These are phyloP conservation scores for Limonium bicolor DNA, from an alignment of 148 eudicot species.

Conservation along the genomic window DNA sequence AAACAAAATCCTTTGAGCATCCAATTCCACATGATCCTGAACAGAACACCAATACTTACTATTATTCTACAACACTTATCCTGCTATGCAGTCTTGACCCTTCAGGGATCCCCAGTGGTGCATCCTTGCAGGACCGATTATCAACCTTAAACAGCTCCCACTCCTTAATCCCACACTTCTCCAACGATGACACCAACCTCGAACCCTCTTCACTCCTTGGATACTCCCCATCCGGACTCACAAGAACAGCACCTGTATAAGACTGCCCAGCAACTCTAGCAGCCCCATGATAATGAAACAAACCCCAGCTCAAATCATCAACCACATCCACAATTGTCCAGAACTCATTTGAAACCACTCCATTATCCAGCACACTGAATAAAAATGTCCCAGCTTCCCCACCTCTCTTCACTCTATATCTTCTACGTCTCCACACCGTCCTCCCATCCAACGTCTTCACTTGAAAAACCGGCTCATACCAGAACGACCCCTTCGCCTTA, in stretches of 20 bases:
- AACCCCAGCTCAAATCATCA: conserved; percentile 89
- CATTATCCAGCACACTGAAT: conserved; percentile 92
- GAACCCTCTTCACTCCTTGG: conserved; percentile 28
- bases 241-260: conserved; percentile 88
- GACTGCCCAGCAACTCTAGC: conserved; percentile 95
- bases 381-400: conserved; percentile 52
- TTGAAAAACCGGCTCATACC: conserved; percentile 96
- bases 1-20: no score
- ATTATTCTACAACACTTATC: conserved; percentile 19
- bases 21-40: background rate
- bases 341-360: conserved; percentile 86
- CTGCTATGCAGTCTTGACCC: conserved; percentile 63
- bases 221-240: conserved; percentile 62
- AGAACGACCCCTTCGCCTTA: conserved; percentile 82
- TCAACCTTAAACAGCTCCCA: conserved; percentile 86
- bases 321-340: conserved; percentile 93
- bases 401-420: conserved; percentile 73
- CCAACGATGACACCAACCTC: conserved; percentile 43
- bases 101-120: conserved; percentile 73
- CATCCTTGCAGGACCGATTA: conserved; percentile 59
- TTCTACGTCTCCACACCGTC: conserved; percentile 79
- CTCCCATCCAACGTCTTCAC: conserved; percentile 70
- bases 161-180: conserved; percentile 60
- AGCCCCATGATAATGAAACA: conserved; percentile 97
- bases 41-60: conserved; percentile 9